Conservation (phyloP, 345 rosid genomes). For the thale cress (Arabidopsis thaliana) region DNA sequence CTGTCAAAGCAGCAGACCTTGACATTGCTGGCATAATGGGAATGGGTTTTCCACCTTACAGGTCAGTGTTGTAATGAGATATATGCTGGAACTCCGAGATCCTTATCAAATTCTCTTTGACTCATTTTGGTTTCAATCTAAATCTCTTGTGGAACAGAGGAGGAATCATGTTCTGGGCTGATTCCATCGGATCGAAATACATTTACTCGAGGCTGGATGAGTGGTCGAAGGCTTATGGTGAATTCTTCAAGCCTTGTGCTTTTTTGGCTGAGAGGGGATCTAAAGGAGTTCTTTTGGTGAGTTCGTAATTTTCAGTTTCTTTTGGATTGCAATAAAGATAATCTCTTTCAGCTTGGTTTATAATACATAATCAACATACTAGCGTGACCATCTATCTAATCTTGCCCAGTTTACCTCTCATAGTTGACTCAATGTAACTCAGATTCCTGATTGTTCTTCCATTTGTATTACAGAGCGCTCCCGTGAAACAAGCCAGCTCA, state of each 20-base stretch:
- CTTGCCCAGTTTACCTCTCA: background rate
- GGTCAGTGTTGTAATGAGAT: slow-evolving; percentile 51
- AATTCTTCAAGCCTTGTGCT: slow-evolving; percentile 90
- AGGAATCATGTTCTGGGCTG: slow-evolving; percentile 96
- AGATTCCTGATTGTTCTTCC: slow-evolving; percentile 4
- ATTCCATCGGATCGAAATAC: slow-evolving; percentile 76
- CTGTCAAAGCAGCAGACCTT: slow-evolving; percentile 90
- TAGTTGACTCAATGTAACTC: background rate
- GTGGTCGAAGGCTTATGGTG: slow-evolving; percentile 83
- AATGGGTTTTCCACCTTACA: slow-evolving; percentile 96
- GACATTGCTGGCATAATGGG: slow-evolving; percentile 90
- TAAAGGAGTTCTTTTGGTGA: slow-evolving; percentile 71
- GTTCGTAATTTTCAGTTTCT: slow-evolving; percentile 16
- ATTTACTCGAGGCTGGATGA: slow-evolving; percentile 72
- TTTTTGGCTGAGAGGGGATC: slow-evolving; percentile 84
- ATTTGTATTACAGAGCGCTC: slow-evolving; percentile 66
- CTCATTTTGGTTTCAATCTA: slow-evolving; percentile 5
- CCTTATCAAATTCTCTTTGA: slow-evolving; percentile 4
- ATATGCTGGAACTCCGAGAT: background rate
- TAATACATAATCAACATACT: background rate
- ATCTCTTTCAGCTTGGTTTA: background rate
- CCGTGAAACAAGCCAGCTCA: slow-evolving; percentile 52
- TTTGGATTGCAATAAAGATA: background rate
- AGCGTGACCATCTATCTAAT: background rate
- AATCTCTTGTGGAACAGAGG: slow-evolving; percentile 64